phyloP scores from a whole-genome alignment of 176 grass and related monocot genomes.

The Tuctoria greenei region DNA sequence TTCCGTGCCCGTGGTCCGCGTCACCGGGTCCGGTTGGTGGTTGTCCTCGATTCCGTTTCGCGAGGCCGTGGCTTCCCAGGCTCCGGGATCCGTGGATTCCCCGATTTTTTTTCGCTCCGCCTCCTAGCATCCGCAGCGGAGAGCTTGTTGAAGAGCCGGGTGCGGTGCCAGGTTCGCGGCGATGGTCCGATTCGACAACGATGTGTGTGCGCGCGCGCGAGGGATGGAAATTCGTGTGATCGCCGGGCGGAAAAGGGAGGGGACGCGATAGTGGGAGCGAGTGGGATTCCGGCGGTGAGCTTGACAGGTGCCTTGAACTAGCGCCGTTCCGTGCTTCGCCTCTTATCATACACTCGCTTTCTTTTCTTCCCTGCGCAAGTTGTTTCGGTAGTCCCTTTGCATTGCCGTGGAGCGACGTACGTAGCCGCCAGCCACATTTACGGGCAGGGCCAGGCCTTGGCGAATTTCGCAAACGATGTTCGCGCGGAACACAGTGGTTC shows the following conservation, averaged over 20 bases:
- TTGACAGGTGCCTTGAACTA: slow-evolving; percentile 8
- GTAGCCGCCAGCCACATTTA: neutral
- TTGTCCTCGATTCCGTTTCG: slow-evolving; percentile 26
- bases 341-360: neutral
- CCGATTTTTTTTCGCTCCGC: neutral
- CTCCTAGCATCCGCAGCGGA: neutral
- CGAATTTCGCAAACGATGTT: neutral
- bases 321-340: neutral
- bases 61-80: neutral
- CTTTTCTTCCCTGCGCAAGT: neutral
- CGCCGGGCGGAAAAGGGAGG: no score
- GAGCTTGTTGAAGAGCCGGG: neutral
- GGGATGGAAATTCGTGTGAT: no score
- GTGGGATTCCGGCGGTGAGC: slow-evolving; percentile 13
- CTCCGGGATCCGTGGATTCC: neutral
- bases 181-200: neutral
- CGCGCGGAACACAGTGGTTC: neutral
- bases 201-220: neutral
- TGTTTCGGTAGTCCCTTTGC: neutral
- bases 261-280: no score
- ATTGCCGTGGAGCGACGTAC: neutral
- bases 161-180: neutral
- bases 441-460: no score
- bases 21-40: neutral
- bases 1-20: slow-evolving; percentile 7